Conservation (phyloP, 495 filamentous ascomycete genomes). For the Trichoderma virens region DNA sequence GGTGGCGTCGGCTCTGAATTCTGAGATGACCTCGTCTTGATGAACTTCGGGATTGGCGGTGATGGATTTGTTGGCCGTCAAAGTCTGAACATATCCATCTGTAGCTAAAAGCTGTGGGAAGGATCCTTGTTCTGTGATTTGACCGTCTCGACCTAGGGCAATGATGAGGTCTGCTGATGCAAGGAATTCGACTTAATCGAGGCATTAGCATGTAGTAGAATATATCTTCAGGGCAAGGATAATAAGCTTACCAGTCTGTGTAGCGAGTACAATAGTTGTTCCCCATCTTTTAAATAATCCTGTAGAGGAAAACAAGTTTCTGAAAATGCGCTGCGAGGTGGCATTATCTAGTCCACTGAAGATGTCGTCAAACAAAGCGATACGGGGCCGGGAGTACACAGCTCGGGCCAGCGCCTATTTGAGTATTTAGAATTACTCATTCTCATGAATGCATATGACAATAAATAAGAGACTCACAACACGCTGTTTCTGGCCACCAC, state of each 20-base stretch:
- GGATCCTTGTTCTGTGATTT: conserved; percentile 30
- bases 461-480: conserved; percentile 25
- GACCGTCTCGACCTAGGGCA: conserved; percentile 25
- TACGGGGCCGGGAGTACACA: conserved; percentile 17
- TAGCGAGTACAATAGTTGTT: conserved; percentile 23
- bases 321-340: conserved; percentile 45
- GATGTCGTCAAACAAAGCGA: conserved; percentile 24
- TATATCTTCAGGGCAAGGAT: background rate
- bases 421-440: background rate
- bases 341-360: conserved; percentile 23
- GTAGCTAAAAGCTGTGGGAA: conserved; percentile 22
- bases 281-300: conserved; percentile 29
- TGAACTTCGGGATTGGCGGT: background rate
- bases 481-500: conserved; percentile 52
- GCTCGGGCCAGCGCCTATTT: conserved; percentile 24
- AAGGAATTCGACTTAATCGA: conserved; percentile 22
- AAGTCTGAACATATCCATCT: conserved; percentile 19
- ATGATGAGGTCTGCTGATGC: conserved; percentile 32
- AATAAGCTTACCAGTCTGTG: conserved; percentile 15
- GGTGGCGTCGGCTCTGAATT: background rate
- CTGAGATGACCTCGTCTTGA: background rate
- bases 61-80: background rate
- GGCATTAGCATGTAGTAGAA: background rate
- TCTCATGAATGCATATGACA: background rate
- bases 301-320: conserved; percentile 37